Evolutionary conservation across 441 rosid genomes (phyloP), one percentile per base, ranked within the genome.

Genomic region (Bruguiera hainesii): DNA sequence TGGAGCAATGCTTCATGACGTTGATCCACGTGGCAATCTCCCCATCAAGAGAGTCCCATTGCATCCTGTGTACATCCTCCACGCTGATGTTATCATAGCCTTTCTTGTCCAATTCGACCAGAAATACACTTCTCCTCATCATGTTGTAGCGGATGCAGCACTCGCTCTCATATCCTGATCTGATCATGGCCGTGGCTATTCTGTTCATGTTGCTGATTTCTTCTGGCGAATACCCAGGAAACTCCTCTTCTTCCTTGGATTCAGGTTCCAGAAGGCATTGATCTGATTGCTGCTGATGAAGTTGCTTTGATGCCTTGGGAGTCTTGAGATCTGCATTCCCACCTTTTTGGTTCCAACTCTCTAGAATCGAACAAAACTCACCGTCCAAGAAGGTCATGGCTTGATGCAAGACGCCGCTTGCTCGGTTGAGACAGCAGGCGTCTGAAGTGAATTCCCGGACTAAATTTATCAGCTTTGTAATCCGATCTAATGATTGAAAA

Each of bases 21-120:
- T 76, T 78, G 71, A 71, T 83, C 96, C 96, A 91, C 11, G 77
- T 73, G 10, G 87, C 82, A 50, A 91, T 94, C 76, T 88, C 96
- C 55, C 89, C 75, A 74, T 91, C 96, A 21, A 94, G 42, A 0
- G 81, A 64, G 21, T 91, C 97, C 97, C 97, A 89, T 6, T 66
- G 78, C 96, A 85, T 85, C 70, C 78, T 94, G 55, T 82, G 98
- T 42, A 85, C 87, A 29, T 85, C 86, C 9, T 87, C 89, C 16
- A 73, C 21, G 71, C 75, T 76, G 39, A 81, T 28, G 37, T 67
- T 81, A 4, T 71, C 74, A 19, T 75, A 76, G 10, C 87, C 89
- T n/a, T 76, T 73, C 58, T 75, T 77, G 16, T 52, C 72, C 56
- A 83, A 46, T 16, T 75, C 84, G 5, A 20, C 51, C 49, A 68